A percentile compares a stretch with the other conserved stretches of the same genome.
Conservation (phyloP, 2,329 filamentous ascomycete species). For the Arthrobotrys conoides region DNA sequence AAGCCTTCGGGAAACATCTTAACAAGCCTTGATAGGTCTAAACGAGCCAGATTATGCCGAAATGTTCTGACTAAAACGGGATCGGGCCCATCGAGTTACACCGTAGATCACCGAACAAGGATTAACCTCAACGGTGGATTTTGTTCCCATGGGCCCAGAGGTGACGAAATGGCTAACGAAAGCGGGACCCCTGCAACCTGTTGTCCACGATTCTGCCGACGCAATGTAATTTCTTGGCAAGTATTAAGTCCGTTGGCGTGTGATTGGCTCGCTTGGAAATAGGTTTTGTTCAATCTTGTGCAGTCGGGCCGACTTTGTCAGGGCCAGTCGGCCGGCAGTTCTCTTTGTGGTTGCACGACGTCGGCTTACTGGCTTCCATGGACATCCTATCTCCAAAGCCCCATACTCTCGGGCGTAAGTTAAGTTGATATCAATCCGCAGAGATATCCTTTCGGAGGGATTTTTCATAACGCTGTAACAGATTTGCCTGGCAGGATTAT, state of each 20-base stretch:
- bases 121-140: background rate
- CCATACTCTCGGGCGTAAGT: background rate
- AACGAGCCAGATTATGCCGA: background rate
- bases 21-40: background rate
- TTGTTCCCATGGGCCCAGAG: background rate
- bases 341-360: background rate
- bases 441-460: background rate
- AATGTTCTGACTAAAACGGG: background rate
- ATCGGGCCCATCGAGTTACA: background rate
- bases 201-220: conserved; percentile 24
- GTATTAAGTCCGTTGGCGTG: conserved; percentile 33
- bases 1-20: background rate
- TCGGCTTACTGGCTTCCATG: background rate
- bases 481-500: no score
- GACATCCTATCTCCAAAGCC: background rate
- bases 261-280: conserved; percentile 44
- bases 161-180: conserved; percentile 15
- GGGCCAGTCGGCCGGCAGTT: background rate
- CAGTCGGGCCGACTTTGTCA: conserved; percentile 37
- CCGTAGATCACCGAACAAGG: background rate
- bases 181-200: background rate
- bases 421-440: background rate
- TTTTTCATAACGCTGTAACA: background rate
- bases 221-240: conserved; percentile 29
- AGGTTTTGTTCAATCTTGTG: background rate